A percentile compares a stretch with the other conserved stretches of the same genome.
These are phyloP conservation scores for Nemania abortiva DNA, from an alignment of 2,329 filamentous ascomycete species.

Conservation along the genomic window DNA sequence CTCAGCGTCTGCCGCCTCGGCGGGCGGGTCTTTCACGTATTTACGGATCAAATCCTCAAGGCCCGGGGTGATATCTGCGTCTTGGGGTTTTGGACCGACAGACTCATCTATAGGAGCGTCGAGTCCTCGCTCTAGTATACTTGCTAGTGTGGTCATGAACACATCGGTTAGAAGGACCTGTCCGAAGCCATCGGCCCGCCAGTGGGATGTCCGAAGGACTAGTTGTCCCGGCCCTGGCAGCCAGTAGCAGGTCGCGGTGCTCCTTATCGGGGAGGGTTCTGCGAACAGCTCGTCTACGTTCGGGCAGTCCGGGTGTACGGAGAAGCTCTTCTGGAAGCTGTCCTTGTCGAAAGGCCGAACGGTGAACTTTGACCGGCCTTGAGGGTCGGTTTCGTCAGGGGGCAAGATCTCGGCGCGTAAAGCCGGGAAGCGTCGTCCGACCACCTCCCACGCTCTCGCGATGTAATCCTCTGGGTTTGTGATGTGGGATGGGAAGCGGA, in stretches of 20 bases:
- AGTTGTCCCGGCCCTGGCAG: constrained; percentile 34
- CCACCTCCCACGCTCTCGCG: constrained; percentile 35
- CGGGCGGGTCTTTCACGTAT: constrained; percentile 1
- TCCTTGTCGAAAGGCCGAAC: constrained; percentile 23
- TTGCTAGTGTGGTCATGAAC: constrained; percentile 37
- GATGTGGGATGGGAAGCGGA: constrained; percentile 39
- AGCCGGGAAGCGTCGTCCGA: constrained; percentile 35
- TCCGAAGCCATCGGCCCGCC: constrained; percentile 42
- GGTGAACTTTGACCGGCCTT: not conserved
- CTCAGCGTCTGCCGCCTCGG: constrained; percentile 34
- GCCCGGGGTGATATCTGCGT: not conserved
- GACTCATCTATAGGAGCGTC: constrained; percentile 11
- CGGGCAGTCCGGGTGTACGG: constrained; percentile 11
- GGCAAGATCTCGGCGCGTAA: constrained; percentile 32
- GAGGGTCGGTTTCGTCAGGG: not conserved
- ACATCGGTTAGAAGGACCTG: constrained; percentile 33
- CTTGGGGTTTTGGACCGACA: not conserved
- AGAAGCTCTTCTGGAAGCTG: constrained; percentile 32
- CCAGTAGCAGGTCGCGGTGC: constrained; percentile 41
- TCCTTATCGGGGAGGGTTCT: constrained; percentile 10
- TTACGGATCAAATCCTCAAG: constrained; percentile 24
- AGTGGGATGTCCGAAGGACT: constrained; percentile 40
- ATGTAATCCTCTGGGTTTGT: constrained; percentile 33
- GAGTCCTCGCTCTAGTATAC: constrained; percentile 11
- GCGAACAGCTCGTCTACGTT: constrained; percentile 35